phyloP scores from a whole-genome alignment of 768 basidiomycete genomes.

The Leccinum subgranulosum region DNA sequence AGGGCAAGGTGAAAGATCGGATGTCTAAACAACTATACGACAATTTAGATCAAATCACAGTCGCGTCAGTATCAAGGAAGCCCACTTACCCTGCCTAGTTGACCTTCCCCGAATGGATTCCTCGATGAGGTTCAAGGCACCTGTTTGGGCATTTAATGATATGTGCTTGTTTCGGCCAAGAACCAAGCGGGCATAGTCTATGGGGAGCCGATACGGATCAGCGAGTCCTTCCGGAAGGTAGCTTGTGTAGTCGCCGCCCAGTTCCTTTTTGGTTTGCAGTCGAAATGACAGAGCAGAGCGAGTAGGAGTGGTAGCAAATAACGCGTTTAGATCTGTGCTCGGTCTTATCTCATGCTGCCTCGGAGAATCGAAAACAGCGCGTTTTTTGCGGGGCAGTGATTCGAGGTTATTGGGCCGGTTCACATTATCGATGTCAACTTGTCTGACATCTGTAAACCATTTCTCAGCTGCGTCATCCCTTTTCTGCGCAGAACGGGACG shows the following conservation, averaged over 20 bases:
- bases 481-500: constrained; percentile 18
- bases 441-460: constrained; percentile 22
- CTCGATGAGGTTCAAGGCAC: constrained; percentile 40
- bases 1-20: background rate
- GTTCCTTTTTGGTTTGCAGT: constrained; percentile 33
- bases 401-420: background rate
- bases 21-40: constrained; percentile 12
- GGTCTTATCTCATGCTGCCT: constrained; percentile 21
- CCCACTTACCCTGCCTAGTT: constrained; percentile 11
- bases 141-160: constrained; percentile 35
- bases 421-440: constrained; percentile 13
- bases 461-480: constrained; percentile 23
- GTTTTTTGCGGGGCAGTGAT: constrained; percentile 5
- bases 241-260: constrained; percentile 51
- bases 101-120: constrained; percentile 9
- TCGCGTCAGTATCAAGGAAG: background rate
- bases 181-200: constrained; percentile 41
- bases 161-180: constrained; percentile 45
- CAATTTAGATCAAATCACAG: background rate
- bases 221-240: constrained; percentile 34
- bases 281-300: constrained; percentile 12
- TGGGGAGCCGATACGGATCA: constrained; percentile 33
- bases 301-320: constrained; percentile 13
- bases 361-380: background rate
- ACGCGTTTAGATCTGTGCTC: constrained; percentile 17